Percentiles rank a stretch among this genome's conserved stretches.
Conservation (phyloP, 1,139 yeast species). For the Candida dubliniensis region DNA sequence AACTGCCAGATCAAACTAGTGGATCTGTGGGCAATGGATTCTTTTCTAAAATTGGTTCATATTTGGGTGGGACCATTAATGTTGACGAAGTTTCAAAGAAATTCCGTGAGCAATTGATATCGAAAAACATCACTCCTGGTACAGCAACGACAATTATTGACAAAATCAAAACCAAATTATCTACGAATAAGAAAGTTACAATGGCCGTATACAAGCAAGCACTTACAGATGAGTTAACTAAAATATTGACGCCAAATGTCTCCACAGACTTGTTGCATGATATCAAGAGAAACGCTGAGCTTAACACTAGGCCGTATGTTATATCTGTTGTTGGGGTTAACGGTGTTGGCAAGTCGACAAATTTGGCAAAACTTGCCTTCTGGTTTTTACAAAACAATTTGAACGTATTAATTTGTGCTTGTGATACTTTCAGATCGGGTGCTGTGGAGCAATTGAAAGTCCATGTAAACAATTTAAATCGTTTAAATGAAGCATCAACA, state of each 20-base stretch:
- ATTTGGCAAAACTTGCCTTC: conserved; percentile 88
- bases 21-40: conserved; percentile 23
- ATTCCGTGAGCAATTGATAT: conserved; percentile 43
- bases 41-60: conserved; percentile 37
- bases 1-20: conserved; percentile 11
- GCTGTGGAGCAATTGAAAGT: conserved; percentile 96
- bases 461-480: conserved; percentile 81
- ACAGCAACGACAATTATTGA: conserved; percentile 41
- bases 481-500: conserved; percentile 33
- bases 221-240: conserved; percentile 72
- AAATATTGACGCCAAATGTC: conserved; percentile 87
- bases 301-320: conserved; percentile 68
- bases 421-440: conserved; percentile 97
- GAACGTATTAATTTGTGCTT: conserved; percentile 88
- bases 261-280: conserved; percentile 86
- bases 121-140: conserved; percentile 45
- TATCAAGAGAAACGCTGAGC: conserved; percentile 45
- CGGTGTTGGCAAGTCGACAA: conserved; percentile 97
- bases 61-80: conserved; percentile 40
- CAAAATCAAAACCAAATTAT: conserved; percentile 33
- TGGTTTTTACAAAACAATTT: conserved; percentile 92
- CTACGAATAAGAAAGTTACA: conserved; percentile 31
- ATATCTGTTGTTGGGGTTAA: conserved; percentile 97
- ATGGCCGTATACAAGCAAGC: conserved; percentile 48
- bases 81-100: conserved; percentile 42